Evolutionary conservation across 1,284 basidiomycete genomes (phyloP), one percentile per base, ranked within the genome.

Genomic region (Cryptococcus depauperatus): DNA sequence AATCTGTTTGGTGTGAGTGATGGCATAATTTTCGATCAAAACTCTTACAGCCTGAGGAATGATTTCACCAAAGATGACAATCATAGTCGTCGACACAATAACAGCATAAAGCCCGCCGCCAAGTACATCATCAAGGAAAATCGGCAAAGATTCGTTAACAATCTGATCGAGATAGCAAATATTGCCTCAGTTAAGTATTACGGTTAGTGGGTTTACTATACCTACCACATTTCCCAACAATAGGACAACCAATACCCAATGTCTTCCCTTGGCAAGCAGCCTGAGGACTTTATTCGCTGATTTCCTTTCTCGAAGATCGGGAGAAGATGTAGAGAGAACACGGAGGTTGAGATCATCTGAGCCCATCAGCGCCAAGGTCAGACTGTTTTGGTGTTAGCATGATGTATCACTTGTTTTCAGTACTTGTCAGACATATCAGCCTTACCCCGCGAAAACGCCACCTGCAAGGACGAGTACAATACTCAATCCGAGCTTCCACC

Each of bases 291-390:
- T 84, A 52, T 76, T 74, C 0, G 87, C 88, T 48, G 88, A 82
- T 43, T 67, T 62, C 54, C 78, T 76, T 66, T 90, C 85, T 35
- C 64, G 73, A 1, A 71, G 58, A 59, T 90, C 79, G 18, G 82
- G 83, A 0, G 88, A 91, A 1, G 85, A 86, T 0, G 81, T 77
- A 1, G 85, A 75, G 21, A 93, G 75, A 1, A 95, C 91, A 23
- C 87, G 82, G 16, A 96, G 76, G 61, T 95, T 90, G 35, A 96
- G 78, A 57, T 91, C 85, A 60, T 97, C 92, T 16, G 95, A 79
- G 2, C 92, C 91, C 91, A 95, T 95, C 26, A 95, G 75, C 5
- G 87, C 91, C 18, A 96, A 79, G 0, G 90, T 95, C 43, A 95
- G 74, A 21, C 75, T 75, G 37, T 30, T 39, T 26, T 6, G 16